Evolutionary conservation across 1,284 basidiomycete species (phyloP), one percentile per base, ranked within the genome.

Genomic region (Marasmius sp.): DNA sequence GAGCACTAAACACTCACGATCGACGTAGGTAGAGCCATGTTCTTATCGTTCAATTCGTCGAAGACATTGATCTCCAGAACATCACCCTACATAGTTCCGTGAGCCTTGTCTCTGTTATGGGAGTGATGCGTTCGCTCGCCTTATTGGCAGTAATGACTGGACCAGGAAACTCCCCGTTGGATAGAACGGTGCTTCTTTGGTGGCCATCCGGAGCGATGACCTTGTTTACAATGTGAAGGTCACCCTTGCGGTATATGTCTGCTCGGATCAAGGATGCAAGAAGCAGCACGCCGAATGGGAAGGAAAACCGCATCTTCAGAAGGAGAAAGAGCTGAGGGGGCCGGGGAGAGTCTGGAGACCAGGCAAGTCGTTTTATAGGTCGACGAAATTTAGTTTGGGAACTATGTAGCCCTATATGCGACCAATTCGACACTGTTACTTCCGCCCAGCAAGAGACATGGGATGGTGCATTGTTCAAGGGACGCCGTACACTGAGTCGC

Each of bases 51-150:
- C 1, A 61, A 58, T n/a, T 52, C 7, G 38, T 60, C 61, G 12
- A 53, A n/a, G 0, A 65, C 58, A 48, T 60, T 61, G 20, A 65
- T 37, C 27, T 62, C 58, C 11, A 65, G 54, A 4, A 12, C 45
- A 58, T 65, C 61, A 2, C 61, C 57, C 8, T 9, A n/a, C 8
- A 36, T 27, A 5, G 27, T 2, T 2, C 27, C 1, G 20, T 18
- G 34, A 51, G 20, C n/a, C 14, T n/a, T 8, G 14, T 18, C 11
- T 20, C 3, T 2, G 2, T 5, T 27, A 27, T 27, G 20, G 16
- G 50, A 27, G 22, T 20, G 10, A 27, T 8, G 34, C 9, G 16
- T 20, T 33, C 20, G 7, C 50, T 9, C 8, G 33, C 50, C 51
- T 62, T 62, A 20, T 39, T 45, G 4, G 58, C 60, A 18, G 18